Evolutionary conservation across 441 rosid genomes (phyloP), one percentile per base, ranked within the genome.

Genomic region (Corymbia citriodora): DNA sequence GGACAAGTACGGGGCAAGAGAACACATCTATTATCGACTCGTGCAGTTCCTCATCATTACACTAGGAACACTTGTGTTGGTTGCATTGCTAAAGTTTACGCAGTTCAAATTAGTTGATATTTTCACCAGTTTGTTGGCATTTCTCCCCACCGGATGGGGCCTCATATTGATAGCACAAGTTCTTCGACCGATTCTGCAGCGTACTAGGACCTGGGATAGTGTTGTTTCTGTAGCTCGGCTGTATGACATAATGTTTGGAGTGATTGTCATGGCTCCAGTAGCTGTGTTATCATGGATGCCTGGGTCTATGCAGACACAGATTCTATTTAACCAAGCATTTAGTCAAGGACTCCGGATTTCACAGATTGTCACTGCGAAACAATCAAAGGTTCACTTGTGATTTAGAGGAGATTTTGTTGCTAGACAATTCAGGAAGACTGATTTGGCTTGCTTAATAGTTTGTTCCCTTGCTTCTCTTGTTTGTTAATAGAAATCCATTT

Each of bases 121-220:
- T 82, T 96, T 97, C 91, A 97, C 98, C 36, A 96, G 99, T 91
- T 92, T 97, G 91, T 92, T 97, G 94, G 99, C 99, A 70, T 97
- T 97, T 93, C 82, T 97, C 87, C 99, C 99, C 45, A 97, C 98
- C 40, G 99, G 99, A 18, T 97, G 99, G 99, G 99, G 98, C 63
- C 85, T 97, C 87, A 50, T 96, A 89, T 91, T 93, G 93, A 96
- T 97, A 49, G 96, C 99, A 13, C 99, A 97, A 91, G 98, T 94
- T 86, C 65, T 89, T 25, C 91, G 93, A 88, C 96, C 99, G 88
- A 95, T 95, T 94, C 93, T 97, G 89, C 92, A 91, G 89, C 89
- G 86, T 45, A 85, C 90, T 63, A 89, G 92, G 92, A 50, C 95
- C 33, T 97, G 99, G 99, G 92, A 92, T 27, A 82, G 94, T 29